Evolutionary conservation across 139 green algal species (phyloP).

Genomic region (Desmodesmus armatus): DNA sequence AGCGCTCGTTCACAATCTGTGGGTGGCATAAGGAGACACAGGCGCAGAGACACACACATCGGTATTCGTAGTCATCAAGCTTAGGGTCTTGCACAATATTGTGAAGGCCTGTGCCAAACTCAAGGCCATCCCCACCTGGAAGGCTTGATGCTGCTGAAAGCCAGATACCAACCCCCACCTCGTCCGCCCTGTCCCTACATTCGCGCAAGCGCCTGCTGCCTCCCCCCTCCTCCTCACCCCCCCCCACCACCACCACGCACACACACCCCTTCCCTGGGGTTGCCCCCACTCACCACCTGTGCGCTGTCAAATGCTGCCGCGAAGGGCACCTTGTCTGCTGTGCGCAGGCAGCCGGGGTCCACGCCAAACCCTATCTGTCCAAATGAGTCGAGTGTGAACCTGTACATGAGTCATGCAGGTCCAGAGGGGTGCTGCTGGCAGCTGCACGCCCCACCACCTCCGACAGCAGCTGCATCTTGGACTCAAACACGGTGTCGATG

Average conservation of each 20-base stretch:
- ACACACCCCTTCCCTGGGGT: too few species aligned
- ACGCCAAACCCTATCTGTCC: conserved; percentile 40
- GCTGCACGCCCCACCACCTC: neutral
- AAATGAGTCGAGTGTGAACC: conserved; percentile 46
- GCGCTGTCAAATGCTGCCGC: conserved; percentile 40
- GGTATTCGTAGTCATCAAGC: too few species aligned
- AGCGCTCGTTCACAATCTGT: conserved; percentile 27
- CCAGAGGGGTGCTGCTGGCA: neutral
- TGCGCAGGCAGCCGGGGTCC: conserved; percentile 30
- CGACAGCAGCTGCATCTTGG: conserved; percentile 23
- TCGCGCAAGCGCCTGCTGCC: too few species aligned
- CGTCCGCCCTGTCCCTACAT: too few species aligned
- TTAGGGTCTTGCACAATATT: too few species aligned
- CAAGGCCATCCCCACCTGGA: too few species aligned
- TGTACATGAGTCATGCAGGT: conserved; percentile 53
- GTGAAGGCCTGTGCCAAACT: too few species aligned
- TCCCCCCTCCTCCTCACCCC: too few species aligned
- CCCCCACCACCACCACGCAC: too few species aligned
- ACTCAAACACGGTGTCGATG: conserved; percentile 21
- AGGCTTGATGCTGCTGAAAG: too few species aligned
- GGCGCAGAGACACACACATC: neutral
- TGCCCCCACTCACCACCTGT: conserved; percentile 41
- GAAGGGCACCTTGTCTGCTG: conserved; percentile 26
- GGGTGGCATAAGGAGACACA: neutral
- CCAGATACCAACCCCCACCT: too few species aligned